These are phyloP conservation scores for Trichoderma sp. DNA, from an alignment of 2,329 filamentous ascomycete species.

Conservation along the genomic window DNA sequence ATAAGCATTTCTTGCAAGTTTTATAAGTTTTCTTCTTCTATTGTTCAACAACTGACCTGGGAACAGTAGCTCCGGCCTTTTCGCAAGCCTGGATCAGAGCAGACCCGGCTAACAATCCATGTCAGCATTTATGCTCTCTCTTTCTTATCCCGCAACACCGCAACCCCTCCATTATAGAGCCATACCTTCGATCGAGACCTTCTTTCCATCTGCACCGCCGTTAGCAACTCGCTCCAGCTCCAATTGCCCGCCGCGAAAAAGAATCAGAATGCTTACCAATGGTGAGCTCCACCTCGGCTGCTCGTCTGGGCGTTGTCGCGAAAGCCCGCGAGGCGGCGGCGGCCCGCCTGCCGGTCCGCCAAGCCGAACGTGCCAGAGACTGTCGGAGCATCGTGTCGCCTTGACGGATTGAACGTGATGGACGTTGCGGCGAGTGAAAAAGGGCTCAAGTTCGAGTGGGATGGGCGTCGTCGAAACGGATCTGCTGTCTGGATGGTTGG, in stretches of 20 bases:
- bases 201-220: slow-evolving; percentile 76
- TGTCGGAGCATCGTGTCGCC: slow-evolving; percentile 68
- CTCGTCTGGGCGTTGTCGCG: slow-evolving; percentile 72
- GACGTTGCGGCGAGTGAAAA: slow-evolving; percentile 39
- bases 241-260: slow-evolving; percentile 31
- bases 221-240: slow-evolving; percentile 32
- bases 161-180: slow-evolving; percentile 21
- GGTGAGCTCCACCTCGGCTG: slow-evolving; percentile 94
- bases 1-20: not conserved
- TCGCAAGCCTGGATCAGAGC: slow-evolving; percentile 99
- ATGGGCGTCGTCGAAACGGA: slow-evolving; percentile 40
- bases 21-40: not conserved
- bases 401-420: slow-evolving; percentile 48
- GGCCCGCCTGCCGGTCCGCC: slow-evolving; percentile 60
- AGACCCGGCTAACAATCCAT: slow-evolving; percentile 69
- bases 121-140: slow-evolving; percentile 35
- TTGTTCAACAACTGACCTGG: slow-evolving; percentile 57
- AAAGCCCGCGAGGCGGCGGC: slow-evolving; percentile 71
- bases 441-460: slow-evolving; percentile 34
- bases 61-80: slow-evolving; percentile 88
- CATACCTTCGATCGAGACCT: slow-evolving; percentile 94
- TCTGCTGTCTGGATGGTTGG: slow-evolving; percentile 37
- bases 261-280: slow-evolving; percentile 62
- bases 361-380: slow-evolving; percentile 65
- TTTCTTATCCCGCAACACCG: slow-evolving; percentile 17